Percentiles rank a stretch among this genome's conserved stretches.
phyloP scores from a whole-genome alignment of 2,329 filamentous ascomycete genomes.

The Coccinonectria pachysandricola region DNA sequence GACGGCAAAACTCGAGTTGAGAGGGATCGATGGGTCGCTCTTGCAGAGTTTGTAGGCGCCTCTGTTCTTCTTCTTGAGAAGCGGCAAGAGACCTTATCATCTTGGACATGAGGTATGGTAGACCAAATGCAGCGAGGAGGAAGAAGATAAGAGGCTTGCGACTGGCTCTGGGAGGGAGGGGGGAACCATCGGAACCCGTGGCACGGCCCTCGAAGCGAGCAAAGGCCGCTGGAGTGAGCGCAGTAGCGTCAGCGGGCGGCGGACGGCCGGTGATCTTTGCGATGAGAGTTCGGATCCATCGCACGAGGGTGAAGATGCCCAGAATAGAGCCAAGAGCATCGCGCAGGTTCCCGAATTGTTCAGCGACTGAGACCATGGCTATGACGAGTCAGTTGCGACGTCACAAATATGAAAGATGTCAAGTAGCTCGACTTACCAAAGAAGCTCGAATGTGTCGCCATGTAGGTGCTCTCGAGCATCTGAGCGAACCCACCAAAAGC shows the following conservation, averaged over 20 bases:
- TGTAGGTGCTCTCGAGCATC: constrained; percentile 99
- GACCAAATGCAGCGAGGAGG: constrained; percentile 82
- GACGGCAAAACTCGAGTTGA: constrained; percentile 93
- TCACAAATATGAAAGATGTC: neutral
- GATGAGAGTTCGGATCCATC: constrained; percentile 85
- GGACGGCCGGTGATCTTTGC: constrained; percentile 90
- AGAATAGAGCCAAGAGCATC: constrained; percentile 89
- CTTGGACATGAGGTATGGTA: constrained; percentile 96
- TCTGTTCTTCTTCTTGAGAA: constrained; percentile 74
- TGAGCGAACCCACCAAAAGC: constrained; percentile 97
- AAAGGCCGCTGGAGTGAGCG: constrained; percentile 84
- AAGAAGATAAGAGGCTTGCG: constrained; percentile 97
- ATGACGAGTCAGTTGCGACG: constrained; percentile 5
- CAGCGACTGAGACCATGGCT: constrained; percentile 98
- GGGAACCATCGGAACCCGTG: constrained; percentile 48
- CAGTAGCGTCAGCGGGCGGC: constrained; percentile 73
- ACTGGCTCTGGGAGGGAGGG: constrained; percentile 62
- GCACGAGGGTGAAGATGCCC: constrained; percentile 90
- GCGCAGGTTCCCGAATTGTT: constrained; percentile 88
- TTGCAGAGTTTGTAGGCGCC: constrained; percentile 39
- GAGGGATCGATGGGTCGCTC: constrained; percentile 63
- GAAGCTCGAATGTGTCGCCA: constrained; percentile 98
- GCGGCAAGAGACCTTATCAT: constrained; percentile 77
- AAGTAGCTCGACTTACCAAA: constrained; percentile 56
- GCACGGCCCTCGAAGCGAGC: constrained; percentile 73